Evolutionary conservation across 768 basidiomycete species (phyloP), one percentile per base, ranked within the genome.

Genomic region (Tylopilus cervinicoccineus): DNA sequence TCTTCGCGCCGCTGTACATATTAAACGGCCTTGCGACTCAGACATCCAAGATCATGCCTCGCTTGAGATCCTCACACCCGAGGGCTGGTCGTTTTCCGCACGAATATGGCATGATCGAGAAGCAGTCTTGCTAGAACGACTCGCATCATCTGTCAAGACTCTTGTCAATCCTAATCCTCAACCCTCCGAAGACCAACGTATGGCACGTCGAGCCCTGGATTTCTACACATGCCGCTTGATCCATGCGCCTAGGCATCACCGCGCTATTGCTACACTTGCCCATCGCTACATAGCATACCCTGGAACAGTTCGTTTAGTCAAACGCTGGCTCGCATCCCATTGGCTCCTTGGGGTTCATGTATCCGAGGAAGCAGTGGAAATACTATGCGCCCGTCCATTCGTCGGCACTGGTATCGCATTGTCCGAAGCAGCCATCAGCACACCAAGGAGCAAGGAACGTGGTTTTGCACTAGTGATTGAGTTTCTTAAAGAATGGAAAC

Each of bases 281-380:
- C 93, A 97, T 65, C 82, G 80, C 39, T 86, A 81, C 59, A 66
- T 80, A 0, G 88, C 93, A 11, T 96, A 83, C 66, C 76, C 91
- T 3, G 82, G 86, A 9, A 93, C 94, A 0, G 87, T 90, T 14
- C 77, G 96, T 32, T 76, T 98, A 14, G 79, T 89, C 43, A 95
- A 97, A 70, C 79, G 95, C 36, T 99, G 96, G 96, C 72, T 98
- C 45, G 82, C 88, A 1, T 73, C 86, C 7, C 96, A 99, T 62
- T 91, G 88, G 86, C 76, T 96, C 48, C 76, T 98, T 28, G 74
- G 78, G 5, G 68, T 75, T 0, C 86, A 91, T 56, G 72, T 97
- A 45, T 76, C 77, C 6, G 78, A 82, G 50, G 92, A 97, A 63
- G 83, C 80, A 0, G 78, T 90, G 29, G 96, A 99, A 66, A 71